These are phyloP conservation scores for Candida gigantensis DNA, from an alignment of 1,139 yeast genomes.

Conservation along the genomic window DNA sequence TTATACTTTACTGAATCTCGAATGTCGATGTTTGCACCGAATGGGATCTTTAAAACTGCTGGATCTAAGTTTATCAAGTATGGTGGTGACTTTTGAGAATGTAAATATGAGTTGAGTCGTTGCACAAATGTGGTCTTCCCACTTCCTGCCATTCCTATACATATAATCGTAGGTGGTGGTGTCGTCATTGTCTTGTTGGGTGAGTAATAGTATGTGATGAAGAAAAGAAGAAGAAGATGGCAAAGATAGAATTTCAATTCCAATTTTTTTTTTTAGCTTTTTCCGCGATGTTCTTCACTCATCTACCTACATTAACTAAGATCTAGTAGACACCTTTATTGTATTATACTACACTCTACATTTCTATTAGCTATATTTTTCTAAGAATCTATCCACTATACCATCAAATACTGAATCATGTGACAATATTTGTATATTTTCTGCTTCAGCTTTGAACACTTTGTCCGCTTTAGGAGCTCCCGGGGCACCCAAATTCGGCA, in stretches of 20 bases:
- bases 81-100: conserved; percentile 69
- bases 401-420: conserved; percentile 58
- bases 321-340: no score
- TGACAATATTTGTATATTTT: conserved; percentile 66
- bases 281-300: conserved; percentile 5
- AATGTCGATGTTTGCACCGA: conserved; percentile 91
- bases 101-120: conserved; percentile 85
- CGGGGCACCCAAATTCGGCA: conserved; percentile 50
- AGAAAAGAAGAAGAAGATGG: conserved; percentile 3
- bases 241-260: not conserved
- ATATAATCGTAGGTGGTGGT: conserved; percentile 63
- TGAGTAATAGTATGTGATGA: not conserved
- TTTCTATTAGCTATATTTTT: conserved; percentile 13
- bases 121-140: conserved; percentile 99
- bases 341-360: no score
- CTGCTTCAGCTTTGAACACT: conserved; percentile 70
- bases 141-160: conserved; percentile 97
- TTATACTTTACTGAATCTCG: conserved; percentile 95
- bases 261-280: not conserved
- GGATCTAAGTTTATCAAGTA: conserved; percentile 96
- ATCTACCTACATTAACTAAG: no score
- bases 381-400: conserved; percentile 65
- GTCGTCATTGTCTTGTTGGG: conserved; percentile 34
- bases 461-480: conserved; percentile 63
- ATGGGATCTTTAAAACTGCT: conserved; percentile 90